Conservation (phyloP, 768 basidiomycete species). For the Chlorophyllum brunneum region DNA sequence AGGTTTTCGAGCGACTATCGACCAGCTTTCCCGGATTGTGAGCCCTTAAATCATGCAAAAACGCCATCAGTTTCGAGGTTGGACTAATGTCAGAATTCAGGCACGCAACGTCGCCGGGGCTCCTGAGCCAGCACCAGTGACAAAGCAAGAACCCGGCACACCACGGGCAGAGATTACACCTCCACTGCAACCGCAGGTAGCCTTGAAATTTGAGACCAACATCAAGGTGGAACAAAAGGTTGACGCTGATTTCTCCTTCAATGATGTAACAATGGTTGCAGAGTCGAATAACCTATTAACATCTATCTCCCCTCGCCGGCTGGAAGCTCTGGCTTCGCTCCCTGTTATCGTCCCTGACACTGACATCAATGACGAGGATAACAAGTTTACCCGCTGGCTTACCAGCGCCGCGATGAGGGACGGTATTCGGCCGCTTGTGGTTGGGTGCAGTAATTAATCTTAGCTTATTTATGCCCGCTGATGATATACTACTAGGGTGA, state of each 20-base stretch:
- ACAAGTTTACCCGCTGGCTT: constrained; percentile 35
- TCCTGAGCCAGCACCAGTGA: not conserved
- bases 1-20: constrained; percentile 23
- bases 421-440: constrained; percentile 32
- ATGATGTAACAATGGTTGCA: constrained; percentile 10
- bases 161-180: not conserved
- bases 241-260: constrained; percentile 10
- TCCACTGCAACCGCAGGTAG: not conserved
- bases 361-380: constrained; percentile 20
- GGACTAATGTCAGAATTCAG: not conserved
- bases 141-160: not conserved
- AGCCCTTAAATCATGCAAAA: constrained; percentile 5
- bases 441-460: constrained; percentile 23
- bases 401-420: constrained; percentile 37
- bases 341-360: constrained; percentile 22
- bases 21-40: constrained; percentile 25
- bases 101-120: constrained; percentile 11
- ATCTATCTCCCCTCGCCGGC: constrained; percentile 20
- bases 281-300: not conserved
- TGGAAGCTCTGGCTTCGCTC: constrained; percentile 19
- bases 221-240: not conserved
- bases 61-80: not conserved
- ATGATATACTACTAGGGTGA: constrained; percentile 20
- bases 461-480: not conserved
- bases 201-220: not conserved